Base-by-base conservation (phyloP, 1,284 basidiomycete genomes). In the Marasmius sp. region DNA sequence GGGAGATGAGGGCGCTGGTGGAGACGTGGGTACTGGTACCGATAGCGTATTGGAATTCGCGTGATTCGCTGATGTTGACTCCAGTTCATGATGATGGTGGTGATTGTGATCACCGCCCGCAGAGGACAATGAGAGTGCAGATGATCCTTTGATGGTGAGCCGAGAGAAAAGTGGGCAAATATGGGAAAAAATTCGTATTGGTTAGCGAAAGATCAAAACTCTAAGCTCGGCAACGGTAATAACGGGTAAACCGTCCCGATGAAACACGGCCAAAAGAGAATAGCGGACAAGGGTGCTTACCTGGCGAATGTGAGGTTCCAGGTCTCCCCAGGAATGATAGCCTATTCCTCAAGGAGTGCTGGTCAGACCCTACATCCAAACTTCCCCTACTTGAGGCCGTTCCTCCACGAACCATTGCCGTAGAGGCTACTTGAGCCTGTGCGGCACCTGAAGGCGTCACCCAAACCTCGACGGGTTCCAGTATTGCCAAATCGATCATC, bases 401-500 rank as follows among this genome's bases (percentile, higher is more conserved):
- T 11, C 18, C 20, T 34, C 10, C 38, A 43, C 36, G 18, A 12
- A 12, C 55, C 18, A 12, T n/a, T 1, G 38, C 18, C 6, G 12
- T 41, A 39, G 34, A 10, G 8, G 5, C 33, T 12, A 12, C 3
- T 10, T 6, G 22, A 9, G 55, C n/a, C 14, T 20, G 27, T 6
- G 12, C 22, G 4, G 55, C 27, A 22, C 55, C 55, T 1, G 55
- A 12, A 9, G 61, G 61, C 16, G 61, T 47, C 6, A 56, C 50
- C 85, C 89, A 92, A 1, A 95, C 85, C 71, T 96, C 93, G n/a
- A 92, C 79, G 1, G 92, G 89, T 70, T 95, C 94, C 8, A 95
- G 79, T 11, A 89, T 71, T 2, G 89, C 92, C 3, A 95, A 81
- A 37, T 88, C 89, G 41, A 91, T 81, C 34, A 96, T 79, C 71